These are phyloP conservation scores for Malassezia vespertilionis DNA, from an alignment of 1,284 basidiomycete genomes.

Conservation along the genomic window DNA sequence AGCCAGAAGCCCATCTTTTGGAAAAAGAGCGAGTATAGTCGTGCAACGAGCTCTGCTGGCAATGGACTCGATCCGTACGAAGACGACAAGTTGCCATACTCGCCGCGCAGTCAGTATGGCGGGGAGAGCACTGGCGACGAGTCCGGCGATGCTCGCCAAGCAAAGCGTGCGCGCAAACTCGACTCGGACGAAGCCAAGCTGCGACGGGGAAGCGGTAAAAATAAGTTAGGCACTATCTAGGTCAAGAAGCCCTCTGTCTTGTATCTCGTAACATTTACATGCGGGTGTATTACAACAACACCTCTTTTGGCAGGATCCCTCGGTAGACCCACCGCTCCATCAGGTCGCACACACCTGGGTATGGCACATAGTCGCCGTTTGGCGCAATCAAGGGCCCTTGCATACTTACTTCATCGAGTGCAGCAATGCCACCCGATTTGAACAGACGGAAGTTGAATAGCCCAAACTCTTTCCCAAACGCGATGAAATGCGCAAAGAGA, in stretches of 20 bases:
- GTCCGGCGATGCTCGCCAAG: not conserved
- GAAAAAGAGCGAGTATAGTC: slow-evolving; percentile 38
- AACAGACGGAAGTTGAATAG: slow-evolving; percentile 63
- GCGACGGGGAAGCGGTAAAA: no score
- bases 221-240: no score
- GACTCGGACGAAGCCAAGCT: not conserved
- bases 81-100: slow-evolving; percentile 16
- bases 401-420: slow-evolving; percentile 7
- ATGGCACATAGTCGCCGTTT: slow-evolving; percentile 17
- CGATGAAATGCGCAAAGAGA: slow-evolving; percentile 79
- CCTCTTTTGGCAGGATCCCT: slow-evolving; percentile 56
- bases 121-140: slow-evolving; percentile 1
- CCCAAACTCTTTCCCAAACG: slow-evolving; percentile 73
- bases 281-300: slow-evolving; percentile 14
- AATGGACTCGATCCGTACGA: not conserved
- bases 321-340: slow-evolving; percentile 83
- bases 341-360: slow-evolving; percentile 63
- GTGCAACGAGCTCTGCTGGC: slow-evolving; percentile 10
- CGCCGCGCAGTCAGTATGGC: slow-evolving; percentile 4
- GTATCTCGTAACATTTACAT: slow-evolving; percentile 3
- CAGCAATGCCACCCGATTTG: slow-evolving; percentile 48
- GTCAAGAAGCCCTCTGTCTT: not conserved
- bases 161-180: not conserved
- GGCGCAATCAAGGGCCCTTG: not conserved
- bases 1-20: slow-evolving; percentile 45